Conservation (phyloP, 495 filamentous ascomycete genomes). For the Penicillium mononematosum region DNA sequence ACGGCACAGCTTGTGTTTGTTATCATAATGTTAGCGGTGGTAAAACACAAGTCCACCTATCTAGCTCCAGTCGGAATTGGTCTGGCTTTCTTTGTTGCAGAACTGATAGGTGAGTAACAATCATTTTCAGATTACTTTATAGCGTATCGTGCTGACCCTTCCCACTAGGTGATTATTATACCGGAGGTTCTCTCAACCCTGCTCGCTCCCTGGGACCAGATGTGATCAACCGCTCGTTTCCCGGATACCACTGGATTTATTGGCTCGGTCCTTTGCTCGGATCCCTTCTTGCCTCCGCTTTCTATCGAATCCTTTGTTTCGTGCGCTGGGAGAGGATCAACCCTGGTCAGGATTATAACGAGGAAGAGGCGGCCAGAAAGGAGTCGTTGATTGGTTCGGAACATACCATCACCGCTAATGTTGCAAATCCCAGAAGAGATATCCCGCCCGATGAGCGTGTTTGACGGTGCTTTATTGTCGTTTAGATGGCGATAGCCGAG, state of each 20-base stretch:
- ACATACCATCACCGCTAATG: conserved; percentile 10
- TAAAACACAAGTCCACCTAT: conserved; percentile 79
- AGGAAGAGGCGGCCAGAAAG: conserved; percentile 31
- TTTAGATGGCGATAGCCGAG: background rate
- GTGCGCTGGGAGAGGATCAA: conserved; percentile 78
- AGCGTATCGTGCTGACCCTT: background rate
- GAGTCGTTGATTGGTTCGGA: conserved; percentile 15
- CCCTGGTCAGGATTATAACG: conserved; percentile 64
- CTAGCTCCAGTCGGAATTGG: conserved; percentile 79
- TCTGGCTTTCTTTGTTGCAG: conserved; percentile 65
- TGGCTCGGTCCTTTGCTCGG: conserved; percentile 69
- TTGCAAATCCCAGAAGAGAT: background rate
- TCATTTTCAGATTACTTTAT: background rate
- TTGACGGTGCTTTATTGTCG: background rate
- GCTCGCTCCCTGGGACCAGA: conserved; percentile 70
- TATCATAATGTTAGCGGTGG: conserved; percentile 79
- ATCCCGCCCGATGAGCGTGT: conserved; percentile 16
- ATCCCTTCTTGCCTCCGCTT: conserved; percentile 61
- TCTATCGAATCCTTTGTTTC: conserved; percentile 65
- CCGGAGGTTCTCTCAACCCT: conserved; percentile 71
- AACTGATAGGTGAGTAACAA: conserved; percentile 56
- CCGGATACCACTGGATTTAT: conserved; percentile 54
- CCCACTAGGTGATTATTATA: conserved; percentile 61
- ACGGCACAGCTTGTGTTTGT: conserved; percentile 75
- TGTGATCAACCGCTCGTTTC: conserved; percentile 63